A percentile compares a stretch with the other conserved stretches of the same genome.
These are phyloP conservation scores for Saccharomycopsis crataegensis DNA, from an alignment of 1,139 yeast species.

Conservation along the genomic window DNA sequence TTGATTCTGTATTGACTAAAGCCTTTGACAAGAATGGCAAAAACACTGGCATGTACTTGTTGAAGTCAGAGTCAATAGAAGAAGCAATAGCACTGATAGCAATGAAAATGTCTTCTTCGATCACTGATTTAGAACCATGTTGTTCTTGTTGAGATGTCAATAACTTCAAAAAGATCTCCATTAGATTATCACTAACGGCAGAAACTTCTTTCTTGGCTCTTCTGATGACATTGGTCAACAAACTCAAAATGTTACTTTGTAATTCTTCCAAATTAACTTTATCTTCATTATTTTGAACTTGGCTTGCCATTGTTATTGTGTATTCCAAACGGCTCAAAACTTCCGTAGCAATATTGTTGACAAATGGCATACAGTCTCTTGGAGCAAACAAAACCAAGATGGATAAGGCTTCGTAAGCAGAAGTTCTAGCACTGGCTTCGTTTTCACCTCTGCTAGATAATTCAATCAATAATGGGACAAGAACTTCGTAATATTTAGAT, in stretches of 20 bases:
- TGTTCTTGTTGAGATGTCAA: constrained; percentile 45
- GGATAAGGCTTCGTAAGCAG: constrained; percentile 90
- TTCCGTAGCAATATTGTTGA: constrained; percentile 68
- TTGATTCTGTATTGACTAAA: constrained; percentile 72
- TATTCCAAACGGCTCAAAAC: constrained; percentile 65
- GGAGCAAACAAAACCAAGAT: constrained; percentile 73
- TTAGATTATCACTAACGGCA: constrained; percentile 71
- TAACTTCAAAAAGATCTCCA: constrained; percentile 74
- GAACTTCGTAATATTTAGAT: constrained; percentile 61
- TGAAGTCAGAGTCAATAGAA: constrained; percentile 63
- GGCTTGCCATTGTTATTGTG: constrained; percentile 42
- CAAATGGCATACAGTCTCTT: constrained; percentile 58
- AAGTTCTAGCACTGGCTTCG: constrained; percentile 84
- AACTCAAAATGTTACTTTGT: constrained; percentile 79
- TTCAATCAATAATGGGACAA: constrained; percentile 64
- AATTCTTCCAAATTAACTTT: constrained; percentile 77
- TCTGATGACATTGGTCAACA: constrained; percentile 81
- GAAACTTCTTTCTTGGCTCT: constrained; percentile 63
- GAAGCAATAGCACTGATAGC: constrained; percentile 87
- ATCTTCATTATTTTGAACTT: constrained; percentile 58
- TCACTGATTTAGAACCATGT: constrained; percentile 48
- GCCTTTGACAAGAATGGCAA: constrained; percentile 77
- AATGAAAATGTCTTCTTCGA: constrained; percentile 91
- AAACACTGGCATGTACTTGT: constrained; percentile 71
- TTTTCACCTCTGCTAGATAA: constrained; percentile 70